Evolutionary conservation across 352 stramenopile species (phyloP).

Genomic region (Phytopythium sindhum): DNA sequence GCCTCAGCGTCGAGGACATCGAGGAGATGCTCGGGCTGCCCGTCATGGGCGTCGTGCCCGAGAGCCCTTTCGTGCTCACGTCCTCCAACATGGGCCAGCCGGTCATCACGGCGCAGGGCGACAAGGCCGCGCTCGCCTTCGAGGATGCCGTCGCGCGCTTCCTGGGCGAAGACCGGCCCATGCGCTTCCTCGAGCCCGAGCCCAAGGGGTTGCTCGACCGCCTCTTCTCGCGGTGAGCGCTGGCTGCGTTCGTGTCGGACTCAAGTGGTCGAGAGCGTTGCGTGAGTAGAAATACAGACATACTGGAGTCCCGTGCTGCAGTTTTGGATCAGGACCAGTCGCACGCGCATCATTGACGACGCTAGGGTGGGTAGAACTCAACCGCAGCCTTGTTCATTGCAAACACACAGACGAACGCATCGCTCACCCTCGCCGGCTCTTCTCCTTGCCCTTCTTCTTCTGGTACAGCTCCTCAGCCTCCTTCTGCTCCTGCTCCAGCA

Average conservation of each 20-base stretch:
- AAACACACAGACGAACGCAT: not conserved
- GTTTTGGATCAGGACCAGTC: too few species aligned
- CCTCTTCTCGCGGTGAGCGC: conserved; percentile 51
- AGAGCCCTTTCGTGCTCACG: conserved; percentile 88
- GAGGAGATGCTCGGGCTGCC: conserved; percentile 91
- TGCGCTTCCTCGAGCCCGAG: conserved; percentile 86
- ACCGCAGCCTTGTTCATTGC: not conserved
- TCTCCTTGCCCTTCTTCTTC: conserved; percentile 78
- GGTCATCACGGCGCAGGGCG: conserved; percentile 76
- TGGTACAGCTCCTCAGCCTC: conserved; percentile 74
- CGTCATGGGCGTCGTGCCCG: conserved; percentile 89
- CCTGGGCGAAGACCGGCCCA: conserved; percentile 81
- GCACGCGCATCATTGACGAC: not conserved
- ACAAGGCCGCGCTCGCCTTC: conserved; percentile 80
- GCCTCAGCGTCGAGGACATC: conserved; percentile 89
- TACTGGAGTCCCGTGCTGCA: not conserved
- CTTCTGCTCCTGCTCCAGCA: conserved; percentile 74
- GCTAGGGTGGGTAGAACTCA: not conserved
- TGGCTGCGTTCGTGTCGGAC: too few species aligned
- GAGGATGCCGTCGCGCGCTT: conserved; percentile 90
- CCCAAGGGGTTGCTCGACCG: conserved; percentile 79
- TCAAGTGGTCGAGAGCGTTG: too few species aligned
- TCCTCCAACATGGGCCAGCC: conserved; percentile 93
- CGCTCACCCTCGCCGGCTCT: conserved; percentile 47
- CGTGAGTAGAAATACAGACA: not conserved